phyloP scores from a whole-genome alignment of 2,329 filamentous ascomycete species.

The Monosporascus sp. region DNA sequence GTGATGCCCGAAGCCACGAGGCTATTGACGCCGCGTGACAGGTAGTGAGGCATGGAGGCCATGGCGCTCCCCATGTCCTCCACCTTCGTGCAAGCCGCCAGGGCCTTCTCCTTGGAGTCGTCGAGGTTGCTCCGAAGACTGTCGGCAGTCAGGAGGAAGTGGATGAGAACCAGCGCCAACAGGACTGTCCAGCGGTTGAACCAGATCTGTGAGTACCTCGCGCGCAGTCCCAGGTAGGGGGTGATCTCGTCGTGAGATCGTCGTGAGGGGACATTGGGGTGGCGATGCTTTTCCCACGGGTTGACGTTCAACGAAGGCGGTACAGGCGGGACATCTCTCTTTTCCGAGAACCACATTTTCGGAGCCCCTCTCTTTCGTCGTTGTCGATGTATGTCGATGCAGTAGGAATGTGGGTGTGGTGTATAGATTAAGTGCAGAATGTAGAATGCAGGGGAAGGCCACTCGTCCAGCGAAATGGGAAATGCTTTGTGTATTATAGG shows the following conservation, averaged over 20 bases:
- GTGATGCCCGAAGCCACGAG: slow-evolving; percentile 76
- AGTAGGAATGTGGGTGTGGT: neutral
- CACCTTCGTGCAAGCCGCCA: slow-evolving; percentile 85
- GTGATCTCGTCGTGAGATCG: slow-evolving; percentile 66
- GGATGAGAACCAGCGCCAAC: slow-evolving; percentile 75
- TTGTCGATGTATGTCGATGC: neutral
- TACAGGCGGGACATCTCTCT: slow-evolving; percentile 23
- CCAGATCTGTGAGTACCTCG: slow-evolving; percentile 92
- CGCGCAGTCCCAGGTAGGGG: slow-evolving; percentile 85
- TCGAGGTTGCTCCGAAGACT: slow-evolving; percentile 69
- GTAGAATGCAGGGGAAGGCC: neutral
- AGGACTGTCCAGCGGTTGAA: slow-evolving; percentile 96
- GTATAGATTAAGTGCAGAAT: slow-evolving; percentile 1
- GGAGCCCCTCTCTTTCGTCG: slow-evolving; percentile 3
- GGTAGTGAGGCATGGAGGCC: slow-evolving; percentile 97
- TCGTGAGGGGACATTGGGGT: slow-evolving; percentile 32
- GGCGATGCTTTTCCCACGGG: slow-evolving; percentile 26
- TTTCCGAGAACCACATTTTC: slow-evolving; percentile 21
- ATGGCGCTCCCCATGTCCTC: slow-evolving; percentile 91
- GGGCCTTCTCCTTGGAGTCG: slow-evolving; percentile 72
- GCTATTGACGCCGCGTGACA: slow-evolving; percentile 82
- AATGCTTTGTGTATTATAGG: neutral
- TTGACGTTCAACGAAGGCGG: slow-evolving; percentile 26
- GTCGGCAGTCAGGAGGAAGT: slow-evolving; percentile 70
- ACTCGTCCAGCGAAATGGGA: neutral